Conservation (phyloP, 164 flowering plant species). For the Cinnamomum chago region DNA sequence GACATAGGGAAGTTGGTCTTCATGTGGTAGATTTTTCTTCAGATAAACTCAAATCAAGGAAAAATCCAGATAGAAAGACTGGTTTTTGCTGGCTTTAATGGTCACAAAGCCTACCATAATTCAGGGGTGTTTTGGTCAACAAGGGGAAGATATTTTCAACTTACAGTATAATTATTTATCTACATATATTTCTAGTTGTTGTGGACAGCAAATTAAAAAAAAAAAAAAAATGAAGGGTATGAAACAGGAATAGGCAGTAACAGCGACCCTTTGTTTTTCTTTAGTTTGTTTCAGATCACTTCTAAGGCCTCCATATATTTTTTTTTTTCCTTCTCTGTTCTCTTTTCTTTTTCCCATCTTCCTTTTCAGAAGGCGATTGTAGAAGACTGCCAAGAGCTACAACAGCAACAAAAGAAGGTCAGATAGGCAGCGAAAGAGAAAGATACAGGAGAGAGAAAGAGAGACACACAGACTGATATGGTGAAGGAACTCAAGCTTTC, state of each 20-base stretch:
- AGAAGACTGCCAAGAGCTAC: slow-evolving; percentile 28
- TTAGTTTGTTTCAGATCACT: slow-evolving; percentile 21
- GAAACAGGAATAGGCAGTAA: slow-evolving; percentile 26
- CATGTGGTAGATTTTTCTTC: too few relatives aligned
- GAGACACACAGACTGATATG: not conserved
- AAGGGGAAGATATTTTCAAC: not conserved
- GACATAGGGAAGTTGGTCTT: too few relatives aligned
- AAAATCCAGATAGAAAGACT: too few relatives aligned
- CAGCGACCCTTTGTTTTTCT: slow-evolving; percentile 35
- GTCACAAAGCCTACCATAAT: too few relatives aligned
- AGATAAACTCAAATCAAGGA: too few relatives aligned
- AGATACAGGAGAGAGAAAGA: slow-evolving; percentile 18
- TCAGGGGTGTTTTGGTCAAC: not conserved
- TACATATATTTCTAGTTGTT: not conserved
- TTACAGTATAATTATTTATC: not conserved
- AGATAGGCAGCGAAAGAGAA: slow-evolving; percentile 25
- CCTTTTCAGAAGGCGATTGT: slow-evolving; percentile 50
- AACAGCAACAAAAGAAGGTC: slow-evolving; percentile 23
- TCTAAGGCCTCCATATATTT: not conserved
- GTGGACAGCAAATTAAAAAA: not conserved
- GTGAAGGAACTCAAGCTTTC: slow-evolving; percentile 42
- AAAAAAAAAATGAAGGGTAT: not conserved
- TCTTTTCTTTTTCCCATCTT: slow-evolving; percentile 9
- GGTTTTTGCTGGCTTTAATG: too few relatives aligned
- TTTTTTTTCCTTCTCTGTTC: slow-evolving; percentile 7